A percentile compares a stretch with the other conserved stretches of the same genome.
Conservation (phyloP, 225 moss, liverwort and hornwort genomes). For the Asterella californica region DNA sequence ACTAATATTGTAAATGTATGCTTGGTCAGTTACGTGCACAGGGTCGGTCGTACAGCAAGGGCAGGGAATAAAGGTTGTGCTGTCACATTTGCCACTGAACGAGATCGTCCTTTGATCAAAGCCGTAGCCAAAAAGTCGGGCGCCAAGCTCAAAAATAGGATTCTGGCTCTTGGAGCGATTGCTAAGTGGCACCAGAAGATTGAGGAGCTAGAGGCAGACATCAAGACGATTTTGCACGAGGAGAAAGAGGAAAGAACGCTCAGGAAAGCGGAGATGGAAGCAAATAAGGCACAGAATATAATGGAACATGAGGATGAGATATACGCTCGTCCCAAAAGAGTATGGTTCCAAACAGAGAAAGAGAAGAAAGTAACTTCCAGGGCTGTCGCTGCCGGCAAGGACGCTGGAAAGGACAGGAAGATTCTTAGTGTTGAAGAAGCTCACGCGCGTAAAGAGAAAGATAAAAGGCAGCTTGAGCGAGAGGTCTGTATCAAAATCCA, state of each 20-base stretch:
- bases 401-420: constrained; percentile 17
- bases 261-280: constrained; percentile 98
- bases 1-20: neutral
- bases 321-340: constrained; percentile 77
- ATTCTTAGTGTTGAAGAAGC: constrained; percentile 74
- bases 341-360: constrained; percentile 85
- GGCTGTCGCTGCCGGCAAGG: constrained; percentile 41
- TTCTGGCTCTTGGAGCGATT: constrained; percentile 58
- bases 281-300: constrained; percentile 95
- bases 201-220: constrained; percentile 92
- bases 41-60: constrained; percentile 97
- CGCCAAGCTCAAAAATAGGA: constrained; percentile 64
- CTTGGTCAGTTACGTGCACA: constrained; percentile 75
- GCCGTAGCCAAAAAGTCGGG: constrained; percentile 91
- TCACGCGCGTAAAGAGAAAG: constrained; percentile 67
- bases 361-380: constrained; percentile 59
- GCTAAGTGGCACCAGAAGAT: constrained; percentile 72
- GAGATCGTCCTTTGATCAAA: constrained; percentile 78
- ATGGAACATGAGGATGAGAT: constrained; percentile 96
- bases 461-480: constrained; percentile 68
- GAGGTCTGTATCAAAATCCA: constrained; percentile 47
- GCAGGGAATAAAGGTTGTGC: constrained; percentile 94
- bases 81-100: constrained; percentile 78
- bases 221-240: constrained; percentile 68
- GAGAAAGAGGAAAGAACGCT: constrained; percentile 91